Percentiles rank a stretch among this genome's conserved stretches.
These are phyloP conservation scores for Aureobasidium sp. DNA, from an alignment of 2,329 filamentous ascomycete genomes.

Conservation along the genomic window DNA sequence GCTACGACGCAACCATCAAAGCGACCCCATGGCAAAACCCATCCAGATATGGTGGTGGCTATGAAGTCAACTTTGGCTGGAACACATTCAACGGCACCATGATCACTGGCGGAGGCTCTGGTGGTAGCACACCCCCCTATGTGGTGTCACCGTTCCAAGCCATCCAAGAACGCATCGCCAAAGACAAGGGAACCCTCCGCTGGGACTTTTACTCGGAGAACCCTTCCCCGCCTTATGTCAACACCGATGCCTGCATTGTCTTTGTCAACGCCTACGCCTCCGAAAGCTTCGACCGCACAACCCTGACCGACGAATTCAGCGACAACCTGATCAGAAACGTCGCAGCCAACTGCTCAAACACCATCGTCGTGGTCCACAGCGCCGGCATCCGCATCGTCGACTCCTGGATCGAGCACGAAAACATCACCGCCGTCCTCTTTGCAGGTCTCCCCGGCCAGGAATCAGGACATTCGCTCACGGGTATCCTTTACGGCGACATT, in stretches of 20 bases:
- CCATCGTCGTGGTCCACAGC: conserved; percentile 17
- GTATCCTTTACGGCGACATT: conserved; percentile 68
- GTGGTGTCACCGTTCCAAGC: conserved; percentile 16
- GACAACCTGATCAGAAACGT: conserved; percentile 16
- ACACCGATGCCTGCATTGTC: conserved; percentile 16
- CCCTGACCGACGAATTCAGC: conserved; percentile 12
- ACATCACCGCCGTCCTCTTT: conserved; percentile 55
- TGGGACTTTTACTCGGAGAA: conserved; percentile 29
- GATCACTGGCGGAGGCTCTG: conserved; percentile 16
- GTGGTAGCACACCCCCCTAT: conserved; percentile 15
- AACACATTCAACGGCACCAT: conserved; percentile 22
- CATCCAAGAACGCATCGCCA: conserved; percentile 22
- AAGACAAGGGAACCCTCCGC: conserved; percentile 25
- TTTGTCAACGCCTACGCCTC: conserved; percentile 16
- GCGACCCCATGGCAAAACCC: conserved; percentile 25
- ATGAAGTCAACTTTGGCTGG: conserved; percentile 26
- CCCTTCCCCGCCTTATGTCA: conserved; percentile 16
- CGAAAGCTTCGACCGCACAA: conserved; percentile 19
- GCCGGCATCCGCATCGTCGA: conserved; percentile 15
- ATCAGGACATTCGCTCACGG: conserved; percentile 70
- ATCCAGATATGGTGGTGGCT: conserved; percentile 26
- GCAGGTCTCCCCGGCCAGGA: conserved; percentile 85
- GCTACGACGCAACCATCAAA: conserved; percentile 31
- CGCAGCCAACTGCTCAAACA: conserved; percentile 16
- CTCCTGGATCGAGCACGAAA: conserved; percentile 23